Percentiles rank a stretch among this genome's conserved stretches.
These are phyloP conservation scores for Globisporangium cystogenes DNA, from an alignment of 352 stramenopile genomes.

Conservation along the genomic window DNA sequence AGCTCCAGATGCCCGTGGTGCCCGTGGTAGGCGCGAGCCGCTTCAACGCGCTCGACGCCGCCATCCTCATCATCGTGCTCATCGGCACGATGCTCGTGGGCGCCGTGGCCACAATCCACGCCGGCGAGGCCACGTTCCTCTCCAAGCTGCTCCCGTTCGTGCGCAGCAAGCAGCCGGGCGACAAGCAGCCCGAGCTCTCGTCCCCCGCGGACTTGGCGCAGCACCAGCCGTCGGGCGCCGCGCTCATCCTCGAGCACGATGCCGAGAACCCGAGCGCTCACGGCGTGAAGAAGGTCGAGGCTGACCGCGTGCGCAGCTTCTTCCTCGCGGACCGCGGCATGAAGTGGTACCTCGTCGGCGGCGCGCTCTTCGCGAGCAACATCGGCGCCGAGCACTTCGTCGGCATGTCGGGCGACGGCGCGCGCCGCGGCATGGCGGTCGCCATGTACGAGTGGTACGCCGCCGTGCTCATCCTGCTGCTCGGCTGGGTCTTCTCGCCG, in stretches of 20 bases:
- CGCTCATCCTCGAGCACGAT: slow-evolving; percentile 19
- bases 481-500: slow-evolving; percentile 58
- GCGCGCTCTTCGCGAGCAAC: slow-evolving; percentile 58
- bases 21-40: slow-evolving; percentile 4
- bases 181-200: not conserved
- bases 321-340: slow-evolving; percentile 62
- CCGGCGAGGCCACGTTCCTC: slow-evolving; percentile 10
- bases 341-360: slow-evolving; percentile 62
- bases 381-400: slow-evolving; percentile 71
- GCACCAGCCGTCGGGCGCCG: slow-evolving; percentile 12
- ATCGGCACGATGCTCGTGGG: slow-evolving; percentile 15
- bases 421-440: slow-evolving; percentile 47
- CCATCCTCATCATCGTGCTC: slow-evolving; percentile 15
- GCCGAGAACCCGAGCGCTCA: slow-evolving; percentile 18
- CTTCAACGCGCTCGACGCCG: slow-evolving; percentile 13
- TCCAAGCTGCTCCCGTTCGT: slow-evolving; percentile 9
- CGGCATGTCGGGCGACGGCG: slow-evolving; percentile 58
- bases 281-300: slow-evolving; percentile 21
- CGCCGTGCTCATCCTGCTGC: slow-evolving; percentile 42
- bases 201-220: slow-evolving; percentile 8
- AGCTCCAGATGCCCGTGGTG: slow-evolving; percentile 6
- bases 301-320: slow-evolving; percentile 37
- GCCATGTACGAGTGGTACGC: slow-evolving; percentile 67
- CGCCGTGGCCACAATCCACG: slow-evolving; percentile 17
- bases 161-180: slow-evolving; percentile 1